phyloP scores from a whole-genome alignment of 108 stramenopile genomes.

The Stephanodiscus triporus region DNA sequence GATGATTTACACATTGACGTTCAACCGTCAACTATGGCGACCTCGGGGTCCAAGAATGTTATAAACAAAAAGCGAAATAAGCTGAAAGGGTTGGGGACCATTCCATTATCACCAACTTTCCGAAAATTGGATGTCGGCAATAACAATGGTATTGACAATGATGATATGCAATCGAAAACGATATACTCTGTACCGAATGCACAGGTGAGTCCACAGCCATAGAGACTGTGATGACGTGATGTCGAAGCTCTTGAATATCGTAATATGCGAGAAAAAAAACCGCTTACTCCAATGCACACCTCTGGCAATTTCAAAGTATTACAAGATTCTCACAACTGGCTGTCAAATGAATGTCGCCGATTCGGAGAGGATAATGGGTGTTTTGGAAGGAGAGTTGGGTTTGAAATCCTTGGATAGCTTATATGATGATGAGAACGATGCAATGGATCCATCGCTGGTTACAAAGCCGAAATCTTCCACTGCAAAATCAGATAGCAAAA shows the following conservation, averaged over 20 bases:
- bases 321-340: conserved; percentile 80
- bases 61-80: conserved; percentile 35
- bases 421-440: conserved; percentile 17
- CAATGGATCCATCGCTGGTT: conserved; percentile 22
- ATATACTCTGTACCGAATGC: conserved; percentile 48
- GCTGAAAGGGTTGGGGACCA: conserved; percentile 34
- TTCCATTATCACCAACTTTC: conserved; percentile 35
- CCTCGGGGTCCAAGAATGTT: conserved; percentile 28
- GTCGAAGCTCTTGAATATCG: background rate
- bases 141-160: conserved; percentile 19
- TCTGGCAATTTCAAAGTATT: conserved; percentile 18
- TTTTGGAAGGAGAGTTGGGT: conserved; percentile 67
- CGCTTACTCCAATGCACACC: background rate
- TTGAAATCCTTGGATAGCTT: conserved; percentile 18
- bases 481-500: conserved; percentile 26
- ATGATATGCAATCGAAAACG: conserved; percentile 26
- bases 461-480: conserved; percentile 12
- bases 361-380: conserved; percentile 89
- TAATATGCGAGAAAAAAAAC: background rate
- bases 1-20: conserved; percentile 64
- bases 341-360: conserved; percentile 98
- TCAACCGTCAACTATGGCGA: conserved; percentile 1
- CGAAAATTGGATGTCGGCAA: conserved; percentile 36
- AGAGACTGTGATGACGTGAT: background rate
- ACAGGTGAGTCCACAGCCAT: background rate